A percentile compares a stretch with the other conserved stretches of the same genome.
These are phyloP conservation scores for Vitis hybrid DNA, from an alignment of 177 flowering plant genomes.

Conservation along the genomic window DNA sequence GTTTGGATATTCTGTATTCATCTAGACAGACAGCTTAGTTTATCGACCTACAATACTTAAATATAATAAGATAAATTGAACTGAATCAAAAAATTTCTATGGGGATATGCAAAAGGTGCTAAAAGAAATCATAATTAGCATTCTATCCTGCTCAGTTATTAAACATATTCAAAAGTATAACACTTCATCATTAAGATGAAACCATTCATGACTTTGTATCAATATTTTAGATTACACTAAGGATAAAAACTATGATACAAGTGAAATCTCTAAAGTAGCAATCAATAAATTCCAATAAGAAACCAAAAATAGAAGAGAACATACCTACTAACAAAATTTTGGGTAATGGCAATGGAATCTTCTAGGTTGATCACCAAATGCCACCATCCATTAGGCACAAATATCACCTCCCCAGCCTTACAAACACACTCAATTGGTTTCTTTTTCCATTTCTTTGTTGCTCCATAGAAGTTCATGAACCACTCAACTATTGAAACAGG, in stretches of 20 bases:
- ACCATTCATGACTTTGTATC: not conserved
- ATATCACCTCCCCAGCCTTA: slow-evolving; percentile 90
- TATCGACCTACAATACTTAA: not conserved
- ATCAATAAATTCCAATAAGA: no score
- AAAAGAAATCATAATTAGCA: no score
- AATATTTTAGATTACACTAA: not conserved
- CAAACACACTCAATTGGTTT: slow-evolving; percentile 93
- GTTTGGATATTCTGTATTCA: not conserved
- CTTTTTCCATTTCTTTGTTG: slow-evolving; percentile 69
- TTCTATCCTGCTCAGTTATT: no score
- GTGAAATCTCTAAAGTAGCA: no score
- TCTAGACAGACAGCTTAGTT: not conserved
- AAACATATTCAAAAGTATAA: not conserved
- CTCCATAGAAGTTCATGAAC: slow-evolving; percentile 96
- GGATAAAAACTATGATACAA: no score
- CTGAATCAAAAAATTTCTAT: not conserved
- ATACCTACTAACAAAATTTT: slow-evolving; percentile 95
- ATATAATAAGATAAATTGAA: not conserved
- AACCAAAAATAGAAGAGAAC: not conserved
- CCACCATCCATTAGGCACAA: slow-evolving; percentile 99
- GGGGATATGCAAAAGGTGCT: not conserved
- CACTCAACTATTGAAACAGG: slow-evolving; percentile 96
- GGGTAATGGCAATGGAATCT: slow-evolving; percentile 95
- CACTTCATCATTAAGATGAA: not conserved
- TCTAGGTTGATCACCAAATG: slow-evolving; percentile 97